Evolutionary conservation across 352 stramenopile genomes (phyloP).

Genomic region (Phytophthora pinifolia): DNA sequence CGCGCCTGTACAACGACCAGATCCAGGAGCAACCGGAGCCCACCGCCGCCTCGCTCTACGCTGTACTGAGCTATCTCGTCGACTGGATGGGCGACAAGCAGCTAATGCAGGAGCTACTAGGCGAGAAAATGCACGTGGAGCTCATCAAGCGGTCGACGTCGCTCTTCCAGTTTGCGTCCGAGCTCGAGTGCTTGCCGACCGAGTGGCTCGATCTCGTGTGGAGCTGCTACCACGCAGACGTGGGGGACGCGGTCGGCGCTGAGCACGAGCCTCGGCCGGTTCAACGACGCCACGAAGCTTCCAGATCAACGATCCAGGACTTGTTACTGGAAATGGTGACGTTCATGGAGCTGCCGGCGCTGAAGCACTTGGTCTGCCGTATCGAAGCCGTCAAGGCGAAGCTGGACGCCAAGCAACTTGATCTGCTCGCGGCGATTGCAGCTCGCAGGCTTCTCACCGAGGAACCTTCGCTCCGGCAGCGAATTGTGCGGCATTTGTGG

Average conservation of each 20-base stretch:
- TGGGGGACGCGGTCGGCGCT: neutral
- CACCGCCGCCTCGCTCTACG: slow-evolving; percentile 24
- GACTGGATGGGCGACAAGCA: slow-evolving; percentile 53
- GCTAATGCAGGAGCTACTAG: slow-evolving; percentile 57
- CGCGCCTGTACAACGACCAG: slow-evolving; percentile 42
- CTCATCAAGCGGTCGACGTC: slow-evolving; percentile 62
- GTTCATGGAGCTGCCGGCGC: slow-evolving; percentile 43
- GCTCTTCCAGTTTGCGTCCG: slow-evolving; percentile 59
- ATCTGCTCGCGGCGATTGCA: slow-evolving; percentile 36
- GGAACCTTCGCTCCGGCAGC: slow-evolving; percentile 21
- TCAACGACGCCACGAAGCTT: slow-evolving; percentile 50
- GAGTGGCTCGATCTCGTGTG: slow-evolving; percentile 58
- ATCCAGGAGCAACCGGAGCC: slow-evolving; percentile 34
- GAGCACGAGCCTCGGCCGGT: slow-evolving; percentile 6
- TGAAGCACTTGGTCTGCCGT: slow-evolving; percentile 34
- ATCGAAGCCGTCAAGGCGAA: slow-evolving; percentile 20
- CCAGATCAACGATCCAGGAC: slow-evolving; percentile 39
- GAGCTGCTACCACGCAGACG: slow-evolving; percentile 43
- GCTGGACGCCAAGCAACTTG: slow-evolving; percentile 36
- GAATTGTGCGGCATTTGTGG: slow-evolving; percentile 52
- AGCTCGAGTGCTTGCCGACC: slow-evolving; percentile 32
- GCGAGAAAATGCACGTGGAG: slow-evolving; percentile 66
- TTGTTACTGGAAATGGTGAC: slow-evolving; percentile 57
- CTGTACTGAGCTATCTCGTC: slow-evolving; percentile 33
- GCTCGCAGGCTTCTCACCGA: slow-evolving; percentile 19